Conservation (phyloP, 108 stramenopile genomes). For the Pseudonitzschia multistriata region DNA sequence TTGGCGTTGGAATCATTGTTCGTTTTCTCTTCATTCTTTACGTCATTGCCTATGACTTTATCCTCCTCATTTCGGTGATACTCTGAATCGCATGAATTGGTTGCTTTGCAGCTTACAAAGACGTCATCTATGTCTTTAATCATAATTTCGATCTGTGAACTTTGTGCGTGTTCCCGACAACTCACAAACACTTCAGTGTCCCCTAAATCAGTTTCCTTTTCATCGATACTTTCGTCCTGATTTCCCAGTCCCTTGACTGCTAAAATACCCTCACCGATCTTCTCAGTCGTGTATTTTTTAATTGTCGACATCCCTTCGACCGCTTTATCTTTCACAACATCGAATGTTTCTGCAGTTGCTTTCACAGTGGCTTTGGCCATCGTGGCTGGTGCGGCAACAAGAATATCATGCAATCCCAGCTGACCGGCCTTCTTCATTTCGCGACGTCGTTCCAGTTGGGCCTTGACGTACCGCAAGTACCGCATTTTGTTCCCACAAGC, state of each 20-base stretch:
- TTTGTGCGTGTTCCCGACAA: too few species aligned
- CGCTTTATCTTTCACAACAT: background rate
- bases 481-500: constrained; percentile 55
- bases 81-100: too few species aligned
- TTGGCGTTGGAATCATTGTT: too few species aligned
- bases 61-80: too few species aligned
- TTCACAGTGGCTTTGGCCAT: constrained; percentile 3
- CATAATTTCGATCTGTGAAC: too few species aligned
- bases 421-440: constrained; percentile 9
- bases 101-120: too few species aligned
- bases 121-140: too few species aligned
- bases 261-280: background rate
- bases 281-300: background rate
- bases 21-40: too few species aligned
- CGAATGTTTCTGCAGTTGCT: background rate
- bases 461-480: constrained; percentile 52
- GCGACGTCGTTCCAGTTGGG: constrained; percentile 2
- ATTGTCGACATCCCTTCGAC: background rate
- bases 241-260: background rate
- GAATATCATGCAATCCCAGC: background rate
- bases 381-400: background rate
- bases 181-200: too few species aligned
- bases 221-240: too few species aligned
- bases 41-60: too few species aligned
- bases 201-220: too few species aligned